phyloP scores from a whole-genome alignment of 768 basidiomycete species.

The Leccinum disarticulatum region DNA sequence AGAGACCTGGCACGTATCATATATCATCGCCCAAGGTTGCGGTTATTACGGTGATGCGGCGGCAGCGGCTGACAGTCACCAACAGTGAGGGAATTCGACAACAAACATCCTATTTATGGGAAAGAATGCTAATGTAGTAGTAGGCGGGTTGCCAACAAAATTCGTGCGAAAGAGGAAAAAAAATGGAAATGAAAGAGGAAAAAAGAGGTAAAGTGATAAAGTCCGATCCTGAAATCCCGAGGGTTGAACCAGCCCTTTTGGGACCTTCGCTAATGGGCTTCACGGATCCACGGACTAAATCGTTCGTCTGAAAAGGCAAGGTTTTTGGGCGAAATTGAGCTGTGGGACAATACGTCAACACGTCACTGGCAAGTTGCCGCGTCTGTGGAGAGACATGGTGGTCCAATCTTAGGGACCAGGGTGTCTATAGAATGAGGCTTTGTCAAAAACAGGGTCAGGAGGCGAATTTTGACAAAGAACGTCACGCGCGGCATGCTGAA shows the following conservation, averaged over 20 bases:
- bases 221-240: conserved; percentile 16
- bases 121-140: conserved; percentile 16
- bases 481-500: conserved; percentile 23
- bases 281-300: conserved; percentile 12
- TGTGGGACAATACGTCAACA: conserved; percentile 19
- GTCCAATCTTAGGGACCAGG: conserved; percentile 8
- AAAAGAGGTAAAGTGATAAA: conserved; percentile 9
- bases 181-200: conserved; percentile 4
- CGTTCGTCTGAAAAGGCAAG: conserved; percentile 6
- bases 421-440: conserved; percentile 2
- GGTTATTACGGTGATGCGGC: conserved; percentile 19
- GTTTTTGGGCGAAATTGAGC: conserved; percentile 12
- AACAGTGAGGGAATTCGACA: conserved; percentile 17
- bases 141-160: conserved; percentile 11
- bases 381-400: background rate
- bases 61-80: conserved; percentile 11
- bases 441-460: conserved; percentile 17
- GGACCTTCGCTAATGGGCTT: conserved; percentile 14
- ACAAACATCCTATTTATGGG: conserved; percentile 15
- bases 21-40: conserved; percentile 4
- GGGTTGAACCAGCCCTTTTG: conserved; percentile 1
- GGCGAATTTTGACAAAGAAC: conserved; percentile 5
- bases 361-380: conserved; percentile 8
- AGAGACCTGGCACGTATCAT: conserved; percentile 3
- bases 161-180: conserved; percentile 14